Conservation (phyloP, 1,284 basidiomycete species). For the Farysia itapuensis region DNA sequence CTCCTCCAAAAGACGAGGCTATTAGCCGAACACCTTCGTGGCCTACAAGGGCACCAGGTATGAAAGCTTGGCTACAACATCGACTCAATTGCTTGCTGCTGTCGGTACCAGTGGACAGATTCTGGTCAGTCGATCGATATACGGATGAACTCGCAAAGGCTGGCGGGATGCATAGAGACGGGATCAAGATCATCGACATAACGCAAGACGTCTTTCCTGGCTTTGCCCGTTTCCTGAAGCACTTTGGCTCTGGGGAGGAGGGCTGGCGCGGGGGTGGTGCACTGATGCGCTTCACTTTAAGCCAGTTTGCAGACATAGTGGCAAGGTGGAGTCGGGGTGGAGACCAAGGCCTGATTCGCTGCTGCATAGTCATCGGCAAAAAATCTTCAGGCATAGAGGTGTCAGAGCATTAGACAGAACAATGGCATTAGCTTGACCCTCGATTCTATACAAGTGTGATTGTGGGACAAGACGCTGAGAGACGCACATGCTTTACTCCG, state of each 20-base stretch:
- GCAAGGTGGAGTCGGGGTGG: slow-evolving; percentile 46
- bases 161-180: slow-evolving; percentile 14
- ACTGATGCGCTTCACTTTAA: slow-evolving; percentile 21
- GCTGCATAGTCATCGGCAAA: slow-evolving; percentile 42
- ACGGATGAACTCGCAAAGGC: slow-evolving; percentile 9
- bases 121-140: slow-evolving; percentile 41
- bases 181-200: slow-evolving; percentile 44
- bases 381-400: too few relatives aligned
- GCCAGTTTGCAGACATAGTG: slow-evolving; percentile 44
- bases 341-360: slow-evolving; percentile 34
- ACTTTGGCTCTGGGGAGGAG: slow-evolving; percentile 31
- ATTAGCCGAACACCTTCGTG: slow-evolving; percentile 6
- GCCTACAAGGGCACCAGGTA: slow-evolving; percentile 17
- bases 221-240: slow-evolving; percentile 42
- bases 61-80: slow-evolving; percentile 10
- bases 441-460: too few relatives aligned
- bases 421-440: too few relatives aligned
- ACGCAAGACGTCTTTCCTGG: slow-evolving; percentile 48
- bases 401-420: too few relatives aligned
- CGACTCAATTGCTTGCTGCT: slow-evolving; percentile 19
- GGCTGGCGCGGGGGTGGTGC: slow-evolving; percentile 40
- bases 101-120: slow-evolving; percentile 20
- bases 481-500: not conserved
- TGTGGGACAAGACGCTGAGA: too few relatives aligned
- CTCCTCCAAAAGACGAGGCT: slow-evolving; percentile 10